Base-by-base conservation (phyloP, 805 yeast genomes). In the Metschnikowia lachancei region DNA sequence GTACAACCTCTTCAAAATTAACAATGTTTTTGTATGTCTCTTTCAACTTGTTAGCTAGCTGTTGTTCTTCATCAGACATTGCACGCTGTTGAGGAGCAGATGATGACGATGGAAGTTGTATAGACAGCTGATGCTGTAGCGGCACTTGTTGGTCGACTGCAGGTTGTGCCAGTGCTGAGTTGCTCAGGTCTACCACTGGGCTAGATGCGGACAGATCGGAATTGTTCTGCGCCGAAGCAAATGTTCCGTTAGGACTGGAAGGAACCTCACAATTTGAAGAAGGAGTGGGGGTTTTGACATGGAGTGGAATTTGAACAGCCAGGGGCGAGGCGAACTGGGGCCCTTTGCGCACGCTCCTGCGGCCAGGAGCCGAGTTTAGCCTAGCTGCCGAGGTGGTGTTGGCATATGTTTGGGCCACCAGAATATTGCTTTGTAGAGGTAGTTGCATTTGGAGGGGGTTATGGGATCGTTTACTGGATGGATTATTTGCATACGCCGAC, bases 11-110 rank as follows among this genome's bases (percentile, higher is more conserved):
- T 66, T 85, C 91, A 51, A 78, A 75, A 52, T 79, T 78, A 38
- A 85, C 81, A 34, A 85, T 85, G 41, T 77, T 72, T 56, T 83
- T 83, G 62, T 85, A 85, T 3, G 89, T 83, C 58, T 85, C 90
- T 62, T 85, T 88, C 20, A 85, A 62, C 59, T 84, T 84, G 2
- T 84, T 72, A 2, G 87, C 87, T 39, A 85, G 66, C 41, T 79
- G 80, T 54, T 79, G 85, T 60, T 81, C 87, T 57, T 80, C 85
- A 41, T 76, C 80, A 1, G 83, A 65, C 75, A 72, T 70, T 12
- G 67, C 60, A 30, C 74, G 47, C 26, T 41, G 41, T 7, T 40
- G 41, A 16, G 46, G 47, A 18, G 36, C n/a, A 18, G 43, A 49
- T 3, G 49, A 30, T 11, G 47, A 33, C 3, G 47, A 19, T 3